phyloP scores from a whole-genome alignment of 208 protist species.

The Giardia duodenalis region DNA sequence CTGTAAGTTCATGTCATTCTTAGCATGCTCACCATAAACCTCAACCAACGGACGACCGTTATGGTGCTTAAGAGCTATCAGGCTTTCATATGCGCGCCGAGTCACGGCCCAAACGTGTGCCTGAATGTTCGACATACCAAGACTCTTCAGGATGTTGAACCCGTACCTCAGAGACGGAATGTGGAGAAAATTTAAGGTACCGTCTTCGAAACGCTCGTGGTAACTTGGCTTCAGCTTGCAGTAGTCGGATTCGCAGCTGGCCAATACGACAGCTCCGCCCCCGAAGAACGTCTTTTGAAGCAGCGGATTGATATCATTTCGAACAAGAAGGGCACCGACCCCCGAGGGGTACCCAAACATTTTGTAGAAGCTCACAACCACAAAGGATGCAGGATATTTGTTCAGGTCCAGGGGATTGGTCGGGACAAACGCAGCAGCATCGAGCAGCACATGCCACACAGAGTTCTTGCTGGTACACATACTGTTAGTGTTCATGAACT shows the following conservation, averaged over 20 bases:
- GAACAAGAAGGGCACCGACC: slow-evolving; percentile 41
- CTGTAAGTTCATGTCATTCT: slow-evolving; percentile 24
- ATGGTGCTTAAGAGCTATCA: slow-evolving; percentile 14
- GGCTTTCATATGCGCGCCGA: not conserved
- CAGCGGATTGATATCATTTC: not conserved
- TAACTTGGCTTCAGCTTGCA: slow-evolving; percentile 24
- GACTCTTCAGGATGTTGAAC: slow-evolving; percentile 15
- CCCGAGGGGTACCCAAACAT: slow-evolving; percentile 45
- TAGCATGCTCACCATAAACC: slow-evolving; percentile 38
- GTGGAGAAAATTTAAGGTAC: slow-evolving; percentile 33
- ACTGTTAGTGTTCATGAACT: not conserved
- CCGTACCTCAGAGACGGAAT: slow-evolving; percentile 32
- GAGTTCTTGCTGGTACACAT: not conserved
- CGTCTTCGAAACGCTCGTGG: slow-evolving; percentile 39
- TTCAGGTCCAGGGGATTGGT: slow-evolving; percentile 41
- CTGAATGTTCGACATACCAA: slow-evolving; percentile 38
- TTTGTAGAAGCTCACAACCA: slow-evolving; percentile 46
- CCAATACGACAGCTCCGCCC: slow-evolving; percentile 39
- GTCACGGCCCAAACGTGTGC: slow-evolving; percentile 25
- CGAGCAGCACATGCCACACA: slow-evolving; percentile 55
- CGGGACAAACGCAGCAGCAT: slow-evolving; percentile 50
- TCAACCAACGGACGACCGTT: slow-evolving; percentile 34
- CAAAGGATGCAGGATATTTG: slow-evolving; percentile 32
- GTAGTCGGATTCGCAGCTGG: slow-evolving; percentile 34
- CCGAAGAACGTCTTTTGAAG: slow-evolving; percentile 38